Evolutionary conservation across 306 rosid species (phyloP), one percentile per base, ranked within the genome.

Genomic region (Clitoria ternatea): DNA sequence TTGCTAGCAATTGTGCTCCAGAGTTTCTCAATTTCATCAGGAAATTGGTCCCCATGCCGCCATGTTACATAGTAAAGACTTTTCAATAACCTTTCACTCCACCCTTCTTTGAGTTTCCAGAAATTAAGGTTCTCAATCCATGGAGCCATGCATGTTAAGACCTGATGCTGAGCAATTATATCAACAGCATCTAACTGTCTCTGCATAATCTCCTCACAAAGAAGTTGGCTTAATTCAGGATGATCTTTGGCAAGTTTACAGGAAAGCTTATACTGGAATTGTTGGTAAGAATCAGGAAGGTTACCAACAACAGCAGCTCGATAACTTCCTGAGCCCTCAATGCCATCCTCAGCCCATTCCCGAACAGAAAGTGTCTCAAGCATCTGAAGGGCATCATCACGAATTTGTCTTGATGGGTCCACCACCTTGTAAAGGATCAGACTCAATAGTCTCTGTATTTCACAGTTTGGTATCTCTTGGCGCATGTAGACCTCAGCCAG

Each of bases 1-100:
- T 95, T 91, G 97, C 99, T 91, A 69, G 99, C 99, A 88, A 95
- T 95, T 56, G 99, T 95, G 85, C 97, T 91, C 99, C 99, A 95
- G 61, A 95, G 92, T 72, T 95, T 95, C 90, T 95, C 99, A 69
- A 95, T 95, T 86, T 95, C 99, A 83, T 95, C 97, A 5, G 99
- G 99, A 66, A 95, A 95, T 35, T 91, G 97, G 74, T 95, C 99
- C 30, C 96, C 99, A 76, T 91, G 99, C 72, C 99, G 83, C 99
- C 91, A 86, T 14, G 99, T 95, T 50, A 95, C 99, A 40, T 95
- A 95, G 85, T 95, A 95, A 66, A 95, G 96, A 80, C 96, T 91
- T 89, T 95, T 95, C 73, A 95, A 83, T 69, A 95, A 70, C 82
- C 99, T 91, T 57, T 89, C 99, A 36, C 90, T 89, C 99, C 99